phyloP scores from a whole-genome alignment of 768 basidiomycete species.

The Lyophyllum semitale region DNA sequence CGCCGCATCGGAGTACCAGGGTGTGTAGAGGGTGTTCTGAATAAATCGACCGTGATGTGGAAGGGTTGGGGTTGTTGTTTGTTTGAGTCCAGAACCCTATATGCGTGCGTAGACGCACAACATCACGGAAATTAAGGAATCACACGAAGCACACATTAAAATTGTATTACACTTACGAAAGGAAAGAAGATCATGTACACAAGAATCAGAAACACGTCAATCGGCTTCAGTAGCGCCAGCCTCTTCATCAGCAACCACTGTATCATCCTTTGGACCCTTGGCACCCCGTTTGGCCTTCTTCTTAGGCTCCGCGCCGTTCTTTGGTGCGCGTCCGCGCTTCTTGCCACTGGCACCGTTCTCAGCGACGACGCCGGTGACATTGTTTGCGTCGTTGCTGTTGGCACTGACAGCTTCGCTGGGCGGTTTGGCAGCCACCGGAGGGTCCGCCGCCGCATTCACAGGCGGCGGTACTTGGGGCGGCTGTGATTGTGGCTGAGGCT shows the following conservation, averaged over 20 bases:
- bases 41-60: no score
- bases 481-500: background rate
- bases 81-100: background rate
- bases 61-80: no score
- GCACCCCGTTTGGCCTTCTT: constrained; percentile 3
- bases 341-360: background rate
- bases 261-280: background rate
- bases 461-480: background rate
- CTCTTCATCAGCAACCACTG: background rate
- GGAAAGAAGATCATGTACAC: background rate
- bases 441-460: background rate
- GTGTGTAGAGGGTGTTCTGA: background rate
- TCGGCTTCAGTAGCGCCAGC: background rate
- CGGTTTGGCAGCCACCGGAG: background rate
- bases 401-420: background rate
- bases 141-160: background rate
- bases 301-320: background rate
- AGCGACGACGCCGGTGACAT: background rate
- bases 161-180: constrained; percentile 1
- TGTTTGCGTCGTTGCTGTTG: background rate
- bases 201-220: background rate
- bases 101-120: background rate
- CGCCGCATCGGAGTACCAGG: no score
- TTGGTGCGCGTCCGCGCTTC: constrained; percentile 1
- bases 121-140: background rate